A percentile compares a stretch with the other conserved stretches of the same genome.
Evolutionary conservation across 768 basidiomycete genomes (phyloP).

Genomic region (Naganishia friedmannii): DNA sequence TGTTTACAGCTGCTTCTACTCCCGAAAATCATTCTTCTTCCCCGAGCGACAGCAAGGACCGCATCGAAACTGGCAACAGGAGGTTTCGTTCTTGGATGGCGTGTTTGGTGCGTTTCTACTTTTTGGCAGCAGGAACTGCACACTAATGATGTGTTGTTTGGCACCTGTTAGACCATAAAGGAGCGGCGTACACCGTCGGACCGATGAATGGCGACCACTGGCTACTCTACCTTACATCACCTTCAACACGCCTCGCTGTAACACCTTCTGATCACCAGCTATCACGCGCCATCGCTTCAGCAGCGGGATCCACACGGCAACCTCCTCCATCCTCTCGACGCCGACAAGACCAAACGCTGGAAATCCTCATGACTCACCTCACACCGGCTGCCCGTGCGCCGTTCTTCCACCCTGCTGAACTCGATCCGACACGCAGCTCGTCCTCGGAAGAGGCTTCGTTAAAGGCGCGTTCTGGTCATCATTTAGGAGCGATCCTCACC

Average conservation of each 20-base stretch:
- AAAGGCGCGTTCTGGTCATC: slow-evolving; percentile 53
- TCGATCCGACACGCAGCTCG: slow-evolving; percentile 19
- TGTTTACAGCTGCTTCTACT: slow-evolving; percentile 77
- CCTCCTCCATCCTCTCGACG: slow-evolving; percentile 33
- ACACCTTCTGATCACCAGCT: slow-evolving; percentile 18
- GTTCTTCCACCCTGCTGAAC: slow-evolving; percentile 63
- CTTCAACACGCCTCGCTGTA: slow-evolving; percentile 29
- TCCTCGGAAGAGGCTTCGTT: slow-evolving; percentile 5
- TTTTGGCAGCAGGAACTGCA: background rate
- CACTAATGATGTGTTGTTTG: background rate
- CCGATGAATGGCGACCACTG: slow-evolving; percentile 99
- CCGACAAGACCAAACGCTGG: slow-evolving; percentile 82
- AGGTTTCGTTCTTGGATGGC: slow-evolving; percentile 85
- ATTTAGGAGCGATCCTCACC: slow-evolving; percentile 60
- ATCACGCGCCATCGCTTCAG: slow-evolving; percentile 28
- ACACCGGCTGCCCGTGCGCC: slow-evolving; percentile 68
- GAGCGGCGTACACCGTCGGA: slow-evolving; percentile 92
- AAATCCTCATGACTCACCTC: slow-evolving; percentile 95
- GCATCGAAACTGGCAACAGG: slow-evolving; percentile 88
- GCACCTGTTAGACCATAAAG: slow-evolving; percentile 48
- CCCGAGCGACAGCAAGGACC: slow-evolving; percentile 91
- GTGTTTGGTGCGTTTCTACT: slow-evolving; percentile 65
- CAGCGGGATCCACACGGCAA: slow-evolving; percentile 41
- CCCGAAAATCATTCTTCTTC: slow-evolving; percentile 98
- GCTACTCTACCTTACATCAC: slow-evolving; percentile 80